Percentiles rank a stretch among this genome's conserved stretches.
These are phyloP conservation scores for Agaricus subrufescens DNA, from an alignment of 768 basidiomycete species.

Conservation along the genomic window DNA sequence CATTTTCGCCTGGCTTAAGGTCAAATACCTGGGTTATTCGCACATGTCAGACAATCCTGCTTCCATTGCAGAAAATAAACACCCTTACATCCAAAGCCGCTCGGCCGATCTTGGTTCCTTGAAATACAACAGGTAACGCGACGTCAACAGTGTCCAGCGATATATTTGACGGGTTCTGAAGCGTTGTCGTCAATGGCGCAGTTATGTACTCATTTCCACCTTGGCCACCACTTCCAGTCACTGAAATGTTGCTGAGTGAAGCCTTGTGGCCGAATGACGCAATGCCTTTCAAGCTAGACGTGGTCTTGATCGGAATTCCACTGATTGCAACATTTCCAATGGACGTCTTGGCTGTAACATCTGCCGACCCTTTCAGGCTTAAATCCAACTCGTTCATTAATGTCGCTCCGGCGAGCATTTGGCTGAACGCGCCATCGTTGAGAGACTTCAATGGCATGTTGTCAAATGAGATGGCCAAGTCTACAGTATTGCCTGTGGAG, in stretches of 20 bases:
- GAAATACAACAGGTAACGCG: constrained; percentile 53
- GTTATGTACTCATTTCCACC: constrained; percentile 57
- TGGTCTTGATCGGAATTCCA: constrained; percentile 58
- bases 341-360: constrained; percentile 54
- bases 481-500: constrained; percentile 65
- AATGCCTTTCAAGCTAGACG: constrained; percentile 54
- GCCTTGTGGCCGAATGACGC: constrained; percentile 53
- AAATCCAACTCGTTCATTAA: constrained; percentile 40
- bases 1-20: constrained; percentile 54
- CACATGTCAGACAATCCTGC: not conserved
- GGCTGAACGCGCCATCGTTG: constrained; percentile 47
- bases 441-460: constrained; percentile 53
- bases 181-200: constrained; percentile 49
- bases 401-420: constrained; percentile 57
- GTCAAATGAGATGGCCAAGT: constrained; percentile 53
- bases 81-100: constrained; percentile 51
- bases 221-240: constrained; percentile 60
- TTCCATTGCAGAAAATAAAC: not conserved
- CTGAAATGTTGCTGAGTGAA: constrained; percentile 47
- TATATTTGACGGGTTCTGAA: constrained; percentile 67
- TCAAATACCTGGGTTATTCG: constrained; percentile 40
- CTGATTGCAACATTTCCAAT: constrained; percentile 66
- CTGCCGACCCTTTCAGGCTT: constrained; percentile 49
- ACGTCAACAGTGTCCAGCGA: constrained; percentile 55
- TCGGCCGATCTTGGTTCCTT: constrained; percentile 52